Evolutionary conservation across 148 eudicot genomes (phyloP), one percentile per base, ranked within the genome.

Genomic region (Rhododendron vialii): DNA sequence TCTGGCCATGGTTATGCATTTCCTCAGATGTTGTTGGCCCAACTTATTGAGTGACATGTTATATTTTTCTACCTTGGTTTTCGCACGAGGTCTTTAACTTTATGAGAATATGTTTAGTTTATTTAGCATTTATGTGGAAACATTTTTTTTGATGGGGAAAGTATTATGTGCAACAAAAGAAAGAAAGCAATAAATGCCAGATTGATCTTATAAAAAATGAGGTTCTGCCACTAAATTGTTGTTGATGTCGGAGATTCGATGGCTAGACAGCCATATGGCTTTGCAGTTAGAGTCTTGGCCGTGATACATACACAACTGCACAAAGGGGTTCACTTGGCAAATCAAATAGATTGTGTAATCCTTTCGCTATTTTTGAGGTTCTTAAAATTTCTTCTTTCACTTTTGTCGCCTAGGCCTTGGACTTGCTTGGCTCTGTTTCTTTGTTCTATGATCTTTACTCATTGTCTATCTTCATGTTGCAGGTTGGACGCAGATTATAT

Each of bases 401-500:
- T n/a, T 76, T 84, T 74, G 0, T 77, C 15, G 73, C 74, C 53
- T 84, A 5, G 55, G 33, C 38, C 38, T 4, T 38, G 24, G 28
- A 30, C 38, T 84, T 71, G 65, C 11, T 69, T 55, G 41, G 14
- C 36, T 38, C 18, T 13, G 26, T 24, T 20, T 36, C 50, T 75
- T 84, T 43, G 33, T 75, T 20, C 20, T 28, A 33, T 38, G 50
- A 28, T 77, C 80, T 73, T 41, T 24, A 10, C 26, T 59, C 18
- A 43, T 69, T 77, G 26, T 81, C 13, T 76, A 28, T 65, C 50
- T 74, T 79, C 86, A 28, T 83, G 82, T 55, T 90, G 87, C 85
- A 94, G 98, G 98, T 96, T 36, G 98, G 99, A 86, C 86, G 92
- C 79, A 86, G 87, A 81, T 78, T 94, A 61, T 61, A 89, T 90